Evolutionary conservation across 139 green algal species (phyloP).

Genomic region (Trebouxia sp.): DNA sequence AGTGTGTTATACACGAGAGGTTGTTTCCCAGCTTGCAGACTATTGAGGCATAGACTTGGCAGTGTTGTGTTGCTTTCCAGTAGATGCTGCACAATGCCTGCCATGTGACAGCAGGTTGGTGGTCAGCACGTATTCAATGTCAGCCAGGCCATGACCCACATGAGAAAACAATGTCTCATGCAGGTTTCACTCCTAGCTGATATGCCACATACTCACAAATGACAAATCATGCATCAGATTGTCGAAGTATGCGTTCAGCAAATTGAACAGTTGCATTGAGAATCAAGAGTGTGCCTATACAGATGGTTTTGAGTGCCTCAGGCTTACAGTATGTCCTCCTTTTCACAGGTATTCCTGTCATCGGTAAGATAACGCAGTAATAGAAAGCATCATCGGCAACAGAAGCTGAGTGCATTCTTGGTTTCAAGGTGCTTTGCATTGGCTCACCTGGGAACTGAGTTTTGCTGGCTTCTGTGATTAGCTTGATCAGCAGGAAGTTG

Average conservation of each 20-base stretch:
- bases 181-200: constrained; percentile 28
- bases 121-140: background rate
- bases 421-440: background rate
- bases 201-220: too few species aligned
- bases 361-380: constrained; percentile 78
- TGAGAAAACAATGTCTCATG: constrained; percentile 10
- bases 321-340: constrained; percentile 7
- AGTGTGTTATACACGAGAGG: too few species aligned
- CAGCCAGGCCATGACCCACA: constrained; percentile 14
- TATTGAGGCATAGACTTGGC: too few species aligned
- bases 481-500: constrained; percentile 81
- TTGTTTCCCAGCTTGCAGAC: background rate
- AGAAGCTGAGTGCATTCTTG: background rate
- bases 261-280: too few species aligned
- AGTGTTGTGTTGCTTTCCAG: background rate
- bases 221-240: too few species aligned
- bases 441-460: constrained; percentile 62
- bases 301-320: constrained; percentile 4
- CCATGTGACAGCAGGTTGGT: background rate
- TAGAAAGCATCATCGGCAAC: constrained; percentile 52
- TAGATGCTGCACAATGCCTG: background rate
- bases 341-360: background rate
- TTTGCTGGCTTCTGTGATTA: constrained; percentile 68
- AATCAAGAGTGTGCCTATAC: too few species aligned
- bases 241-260: too few species aligned